Percentiles rank a stretch among this genome's conserved stretches.
Conservation (phyloP, 306 rosid species). For the Abrus pulchellus region DNA sequence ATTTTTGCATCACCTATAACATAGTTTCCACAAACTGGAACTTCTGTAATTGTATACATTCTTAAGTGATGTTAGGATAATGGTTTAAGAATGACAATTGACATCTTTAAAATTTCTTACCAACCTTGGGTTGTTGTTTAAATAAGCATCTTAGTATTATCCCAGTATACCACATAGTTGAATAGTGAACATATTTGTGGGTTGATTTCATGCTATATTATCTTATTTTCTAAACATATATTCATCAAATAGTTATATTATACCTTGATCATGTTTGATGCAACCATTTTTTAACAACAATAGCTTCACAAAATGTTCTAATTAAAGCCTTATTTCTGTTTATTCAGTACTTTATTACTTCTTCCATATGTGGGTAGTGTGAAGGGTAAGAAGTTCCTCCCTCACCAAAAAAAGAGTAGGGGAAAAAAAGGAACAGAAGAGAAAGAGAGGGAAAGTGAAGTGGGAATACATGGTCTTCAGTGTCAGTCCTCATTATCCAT, state of each 20-base stretch:
- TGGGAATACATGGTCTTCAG: background rate
- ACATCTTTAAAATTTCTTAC: background rate
- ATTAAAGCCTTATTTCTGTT: slow-evolving; percentile 10
- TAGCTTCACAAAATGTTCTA: background rate
- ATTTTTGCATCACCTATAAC: background rate
- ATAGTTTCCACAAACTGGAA: slow-evolving; percentile 25
- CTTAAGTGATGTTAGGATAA: background rate
- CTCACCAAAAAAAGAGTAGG: background rate
- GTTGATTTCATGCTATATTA: slow-evolving; percentile 24
- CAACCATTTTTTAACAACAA: slow-evolving; percentile 15
- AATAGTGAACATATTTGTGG: slow-evolving; percentile 37
- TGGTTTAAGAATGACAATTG: background rate
- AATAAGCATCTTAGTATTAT: slow-evolving; percentile 3
- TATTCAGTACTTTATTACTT: background rate
- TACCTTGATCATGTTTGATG: slow-evolving; percentile 10
- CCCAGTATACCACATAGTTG: slow-evolving; percentile 19
- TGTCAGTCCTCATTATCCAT: background rate
- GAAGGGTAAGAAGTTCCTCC: background rate
- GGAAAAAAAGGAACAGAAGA: background rate
- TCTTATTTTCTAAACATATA: background rate
- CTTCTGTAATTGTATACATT: background rate
- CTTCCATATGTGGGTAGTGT: slow-evolving; percentile 24
- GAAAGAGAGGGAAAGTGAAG: background rate
- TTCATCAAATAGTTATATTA: slow-evolving; percentile 14
- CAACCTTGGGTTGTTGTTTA: slow-evolving; percentile 24